Conservation (phyloP, 2,329 filamentous ascomycete species). For the Nemania sp. region DNA sequence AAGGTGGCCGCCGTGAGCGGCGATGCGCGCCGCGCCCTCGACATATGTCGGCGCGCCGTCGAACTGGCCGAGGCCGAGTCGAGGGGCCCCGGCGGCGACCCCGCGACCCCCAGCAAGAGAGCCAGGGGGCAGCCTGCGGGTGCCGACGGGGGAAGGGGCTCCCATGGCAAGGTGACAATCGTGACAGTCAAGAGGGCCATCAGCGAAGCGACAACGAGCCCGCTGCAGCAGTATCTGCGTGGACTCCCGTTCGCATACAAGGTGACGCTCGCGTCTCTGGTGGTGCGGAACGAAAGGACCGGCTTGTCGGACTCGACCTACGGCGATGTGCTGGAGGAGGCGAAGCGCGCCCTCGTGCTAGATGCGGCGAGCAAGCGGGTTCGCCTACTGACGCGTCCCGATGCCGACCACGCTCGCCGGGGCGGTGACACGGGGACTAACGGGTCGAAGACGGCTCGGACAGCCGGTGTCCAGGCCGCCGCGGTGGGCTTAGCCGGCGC, state of each 20-base stretch:
- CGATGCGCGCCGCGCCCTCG: slow-evolving; percentile 87
- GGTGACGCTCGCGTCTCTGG: slow-evolving; percentile 80
- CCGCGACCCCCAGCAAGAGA: slow-evolving; percentile 66
- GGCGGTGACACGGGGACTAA: slow-evolving; percentile 32
- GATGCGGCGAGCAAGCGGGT: slow-evolving; percentile 64
- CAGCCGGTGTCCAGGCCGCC: slow-evolving; percentile 63
- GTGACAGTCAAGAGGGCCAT: slow-evolving; percentile 93
- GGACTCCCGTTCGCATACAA: slow-evolving; percentile 81
- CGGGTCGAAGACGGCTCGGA: slow-evolving; percentile 29
- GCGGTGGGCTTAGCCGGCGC: slow-evolving; percentile 85
- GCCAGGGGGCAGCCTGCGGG: slow-evolving; percentile 38
- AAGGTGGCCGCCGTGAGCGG: slow-evolving; percentile 97
- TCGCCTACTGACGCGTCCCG: slow-evolving; percentile 54
- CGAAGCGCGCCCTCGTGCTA: slow-evolving; percentile 68
- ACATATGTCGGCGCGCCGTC: slow-evolving; percentile 93
- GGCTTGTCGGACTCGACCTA: slow-evolving; percentile 87
- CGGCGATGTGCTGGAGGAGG: slow-evolving; percentile 88
- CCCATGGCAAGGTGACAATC: slow-evolving; percentile 75
- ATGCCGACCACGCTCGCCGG: slow-evolving; percentile 35
- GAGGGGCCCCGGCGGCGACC: slow-evolving; percentile 47
- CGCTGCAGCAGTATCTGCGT: slow-evolving; percentile 86
- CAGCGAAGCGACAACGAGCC: slow-evolving; percentile 90
- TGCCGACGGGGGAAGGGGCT: slow-evolving; percentile 45
- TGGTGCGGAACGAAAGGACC: slow-evolving; percentile 78
- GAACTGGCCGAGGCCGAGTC: slow-evolving; percentile 85